Evolutionary conservation across 306 rosid species (phyloP).

Genomic region (Vachellia collinsii): DNA sequence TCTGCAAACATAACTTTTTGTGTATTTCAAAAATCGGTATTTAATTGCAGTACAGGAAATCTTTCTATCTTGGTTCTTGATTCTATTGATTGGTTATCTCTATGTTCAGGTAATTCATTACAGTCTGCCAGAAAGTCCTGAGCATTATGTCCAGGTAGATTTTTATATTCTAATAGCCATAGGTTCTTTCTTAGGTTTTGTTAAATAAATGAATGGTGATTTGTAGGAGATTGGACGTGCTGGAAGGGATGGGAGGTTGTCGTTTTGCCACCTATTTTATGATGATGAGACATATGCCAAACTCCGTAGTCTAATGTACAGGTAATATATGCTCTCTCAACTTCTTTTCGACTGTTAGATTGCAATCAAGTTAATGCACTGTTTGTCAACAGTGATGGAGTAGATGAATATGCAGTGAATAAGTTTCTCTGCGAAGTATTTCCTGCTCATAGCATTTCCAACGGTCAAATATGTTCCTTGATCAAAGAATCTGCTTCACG

Average conservation of each 20-base stretch:
- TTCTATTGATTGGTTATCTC: constrained; percentile 24
- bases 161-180: constrained; percentile 15
- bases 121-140: constrained; percentile 94
- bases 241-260: constrained; percentile 89
- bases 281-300: constrained; percentile 76
- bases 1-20: constrained; percentile 25
- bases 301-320: constrained; percentile 87
- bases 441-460: constrained; percentile 49
- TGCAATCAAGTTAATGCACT: constrained; percentile 29
- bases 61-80: constrained; percentile 25
- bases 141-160: constrained; percentile 90
- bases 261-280: constrained; percentile 81
- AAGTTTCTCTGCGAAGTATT: constrained; percentile 79
- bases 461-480: constrained; percentile 68
- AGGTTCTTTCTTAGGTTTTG: constrained; percentile 31
- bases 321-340: constrained; percentile 49
- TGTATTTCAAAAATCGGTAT: constrained; percentile 24
- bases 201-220: constrained; percentile 29
- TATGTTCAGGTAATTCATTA: constrained; percentile 86
- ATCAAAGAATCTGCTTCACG: constrained; percentile 86
- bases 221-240: constrained; percentile 93
- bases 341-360: constrained; percentile 9
- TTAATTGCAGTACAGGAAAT: constrained; percentile 31
- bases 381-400: constrained; percentile 78
- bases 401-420: constrained; percentile 79